Percentiles rank a stretch among this genome's conserved stretches.
Conservation (phyloP, 2,329 filamentous ascomycete genomes). For the Daldinia sp. region DNA sequence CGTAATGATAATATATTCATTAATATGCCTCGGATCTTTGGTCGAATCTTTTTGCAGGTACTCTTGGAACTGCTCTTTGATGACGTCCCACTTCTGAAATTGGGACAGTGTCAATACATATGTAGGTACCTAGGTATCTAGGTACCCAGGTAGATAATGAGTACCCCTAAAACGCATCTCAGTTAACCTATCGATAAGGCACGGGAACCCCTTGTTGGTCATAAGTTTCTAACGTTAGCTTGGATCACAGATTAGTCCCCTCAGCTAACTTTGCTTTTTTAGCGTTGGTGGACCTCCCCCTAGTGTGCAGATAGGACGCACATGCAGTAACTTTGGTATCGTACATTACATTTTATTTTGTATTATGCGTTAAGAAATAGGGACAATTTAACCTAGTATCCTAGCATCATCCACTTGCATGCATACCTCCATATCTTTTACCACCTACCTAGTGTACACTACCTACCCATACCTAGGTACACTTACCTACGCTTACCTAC, state of each 20-base stretch:
- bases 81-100: constrained; percentile 12
- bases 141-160: too few relatives aligned
- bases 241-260: background rate
- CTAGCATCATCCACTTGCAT: background rate
- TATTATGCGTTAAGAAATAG: background rate
- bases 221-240: background rate
- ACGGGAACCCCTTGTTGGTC: background rate
- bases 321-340: background rate
- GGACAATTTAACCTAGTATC: background rate
- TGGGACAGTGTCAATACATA: background rate
- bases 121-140: too few relatives aligned
- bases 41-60: too few relatives aligned
- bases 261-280: background rate
- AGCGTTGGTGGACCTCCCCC: background rate
- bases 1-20: too few relatives aligned
- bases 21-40: too few relatives aligned
- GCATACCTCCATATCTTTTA: background rate
- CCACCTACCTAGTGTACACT: too few relatives aligned
- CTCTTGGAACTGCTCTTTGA: background rate
- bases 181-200: background rate
- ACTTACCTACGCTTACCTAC: background rate
- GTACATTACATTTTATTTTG: background rate
- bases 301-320: background rate
- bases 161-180: background rate
- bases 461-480: background rate